Conservation (phyloP, 345 rosid genomes). For the Salix arbutifolia region DNA sequence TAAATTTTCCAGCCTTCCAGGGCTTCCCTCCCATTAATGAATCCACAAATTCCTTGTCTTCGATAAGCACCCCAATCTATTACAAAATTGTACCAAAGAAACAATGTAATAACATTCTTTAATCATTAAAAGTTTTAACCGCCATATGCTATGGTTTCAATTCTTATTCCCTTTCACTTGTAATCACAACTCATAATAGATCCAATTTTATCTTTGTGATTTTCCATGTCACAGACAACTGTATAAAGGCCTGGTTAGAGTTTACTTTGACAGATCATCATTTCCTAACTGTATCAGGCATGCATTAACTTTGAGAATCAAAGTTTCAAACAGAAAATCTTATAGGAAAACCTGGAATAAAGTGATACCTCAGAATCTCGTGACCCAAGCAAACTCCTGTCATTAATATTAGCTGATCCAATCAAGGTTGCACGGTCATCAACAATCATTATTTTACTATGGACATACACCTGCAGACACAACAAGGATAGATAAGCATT, state of each 20-base stretch:
- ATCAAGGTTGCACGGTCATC: slow-evolving; percentile 69
- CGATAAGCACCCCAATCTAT: slow-evolving; percentile 85
- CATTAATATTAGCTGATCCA: slow-evolving; percentile 96
- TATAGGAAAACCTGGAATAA: not conserved
- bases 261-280: not conserved
- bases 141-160: not conserved
- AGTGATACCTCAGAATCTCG: slow-evolving; percentile 92
- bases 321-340: not conserved
- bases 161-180: not conserved
- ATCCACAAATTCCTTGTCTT: slow-evolving; percentile 81
- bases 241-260: not conserved
- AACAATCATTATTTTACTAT: slow-evolving; percentile 88
- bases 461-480: slow-evolving; percentile 77
- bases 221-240: not conserved
- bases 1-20: slow-evolving; percentile 92
- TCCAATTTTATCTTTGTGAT: not conserved
- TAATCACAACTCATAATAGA: not conserved
- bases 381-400: slow-evolving; percentile 94
- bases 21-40: slow-evolving; percentile 90
- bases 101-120: not conserved
- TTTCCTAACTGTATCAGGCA: not conserved
- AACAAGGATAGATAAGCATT: slow-evolving; percentile 6
- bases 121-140: not conserved
- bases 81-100: slow-evolving; percentile 3
- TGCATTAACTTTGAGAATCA: not conserved